Base-by-base conservation (phyloP, 2,329 filamentous ascomycete species). In the Endoconidiophora laricicola region DNA sequence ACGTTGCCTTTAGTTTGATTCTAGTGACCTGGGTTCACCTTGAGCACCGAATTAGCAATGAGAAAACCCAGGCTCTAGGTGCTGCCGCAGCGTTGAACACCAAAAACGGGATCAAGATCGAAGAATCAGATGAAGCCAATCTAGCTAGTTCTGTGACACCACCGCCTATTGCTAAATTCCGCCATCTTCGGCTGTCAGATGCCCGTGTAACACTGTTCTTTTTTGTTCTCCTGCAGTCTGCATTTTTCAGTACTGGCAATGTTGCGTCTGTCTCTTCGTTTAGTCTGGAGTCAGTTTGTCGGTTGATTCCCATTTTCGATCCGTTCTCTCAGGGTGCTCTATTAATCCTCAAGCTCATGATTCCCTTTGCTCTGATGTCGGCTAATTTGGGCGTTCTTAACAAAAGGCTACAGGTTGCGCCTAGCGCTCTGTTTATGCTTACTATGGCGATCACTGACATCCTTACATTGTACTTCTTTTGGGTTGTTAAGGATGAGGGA, bases 231-330 rank as follows among this genome's bases (percentile, higher is more conserved):
- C 74, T 98, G 4, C 91, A 98, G 65, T 90, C 88, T 2, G 91
- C 83, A 47, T 98, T 98, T 66, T 98, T 96, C 73, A 86, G 81
- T 66, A 96, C 90, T 0, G 91, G 91, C 55, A 98, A 98, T 66
- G 79, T 98, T 52, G 91, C 91, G 1, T 95, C 90, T 0, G 68
- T 98, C 50, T 94, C 88, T 14, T 85, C 86, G 1, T 98, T 98
- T 68, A 93, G 84, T 54, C 71, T 98, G 39, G 91, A 96, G 52
- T 88, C 84, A 58, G 91, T 98, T 5, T 76, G 72, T 62, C 81
- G 91, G 2, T 76, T 98, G 5, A 74, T 96, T 46, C 91, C 91
- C 3, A 70, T 98, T 54, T 98, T 98, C 64, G 86, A 90, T 60
- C 91, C 91, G 9, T 93, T 96, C 62, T 83, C 81, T 1, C 93